phyloP scores from a whole-genome alignment of 2,329 filamentous ascomycete species.

The Alternaria panax region DNA sequence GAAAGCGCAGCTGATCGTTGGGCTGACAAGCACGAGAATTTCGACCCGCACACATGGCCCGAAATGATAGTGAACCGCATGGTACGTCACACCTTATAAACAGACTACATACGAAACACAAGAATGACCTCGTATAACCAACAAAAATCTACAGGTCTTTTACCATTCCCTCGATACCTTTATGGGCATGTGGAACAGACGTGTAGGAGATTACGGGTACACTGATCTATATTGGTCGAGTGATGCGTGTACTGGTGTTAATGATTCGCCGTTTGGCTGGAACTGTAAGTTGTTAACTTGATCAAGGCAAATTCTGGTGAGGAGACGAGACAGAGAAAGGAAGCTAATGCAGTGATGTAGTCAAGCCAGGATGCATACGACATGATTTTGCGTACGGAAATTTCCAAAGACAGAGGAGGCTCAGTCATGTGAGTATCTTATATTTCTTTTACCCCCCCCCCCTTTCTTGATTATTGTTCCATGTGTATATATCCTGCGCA shows the following conservation, averaged over 20 bases:
- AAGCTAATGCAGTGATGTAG: not conserved
- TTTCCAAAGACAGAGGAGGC: not conserved
- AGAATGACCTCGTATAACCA: not conserved
- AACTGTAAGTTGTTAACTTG: not conserved
- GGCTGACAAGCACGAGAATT: not conserved
- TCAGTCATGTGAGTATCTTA: not conserved
- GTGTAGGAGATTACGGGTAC: not conserved
- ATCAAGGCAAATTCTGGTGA: too few species aligned
- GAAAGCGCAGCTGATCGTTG: not conserved
- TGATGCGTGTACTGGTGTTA: not conserved
- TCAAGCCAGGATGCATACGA: not conserved
- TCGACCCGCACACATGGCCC: not conserved
- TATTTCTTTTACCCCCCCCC: not conserved
- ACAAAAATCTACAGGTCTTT: not conserved
- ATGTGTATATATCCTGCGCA: not conserved
- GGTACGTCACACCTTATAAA: not conserved
- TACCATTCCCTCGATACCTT: not conserved
- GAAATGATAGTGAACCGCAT: not conserved
- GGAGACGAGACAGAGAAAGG: not conserved
- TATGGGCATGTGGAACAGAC: not conserved
- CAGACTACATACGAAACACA: not conserved
- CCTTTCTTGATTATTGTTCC: not conserved
- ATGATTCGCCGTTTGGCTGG: constrained; percentile 1
- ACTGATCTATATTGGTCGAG: not conserved
- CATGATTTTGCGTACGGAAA: constrained; percentile 1